Evolutionary conservation across 2,329 filamentous ascomycete species (phyloP), one percentile per base, ranked within the genome.

Genomic region (Claviceps purpurea): DNA sequence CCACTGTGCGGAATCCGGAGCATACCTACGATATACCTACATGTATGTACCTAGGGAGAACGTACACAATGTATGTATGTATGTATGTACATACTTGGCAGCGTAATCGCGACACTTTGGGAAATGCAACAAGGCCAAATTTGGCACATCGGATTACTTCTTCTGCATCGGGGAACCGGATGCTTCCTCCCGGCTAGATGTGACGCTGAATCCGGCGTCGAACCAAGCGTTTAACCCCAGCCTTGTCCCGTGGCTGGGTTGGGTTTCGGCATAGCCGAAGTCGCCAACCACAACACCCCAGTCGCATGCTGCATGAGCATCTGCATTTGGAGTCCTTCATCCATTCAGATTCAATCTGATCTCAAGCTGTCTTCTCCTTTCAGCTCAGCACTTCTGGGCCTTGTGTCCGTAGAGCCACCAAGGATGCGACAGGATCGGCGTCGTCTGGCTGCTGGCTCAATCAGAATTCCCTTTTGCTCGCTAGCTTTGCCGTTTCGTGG

Each of bases 211-310:
- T 10, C 10, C 43, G 24, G 42, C 30, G 30, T 34, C 30, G 1
- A 11, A 34, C 30, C 30, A 30, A 30, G 30, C 30, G 30, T 24
- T 30, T 30, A 30, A 11, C 30, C 10, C 30, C 30, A 30, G 8
- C 10, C 30, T 30, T 30, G 30, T 30, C 30, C 30, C 30, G 10
- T 34, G 10, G 30, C 30, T 34, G 30, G 30, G 30, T 34, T 34
- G 30, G 30, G 30, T 34, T 34, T 34, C 52, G 52, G 52, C 8
- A 51, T 53, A 44, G 52, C 52, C 52, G 52, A 53, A 45, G 44
- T 37, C 26, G 20, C 38, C 14, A 43, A 53, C 30, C 39, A 53
- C 50, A 49, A 20, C 20, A 16, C 49, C 52, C 52, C 42, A 45
- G 44, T 45, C 20, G 45, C 44, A 30, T 42, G 37, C 14, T 40